A percentile compares a stretch with the other conserved stretches of the same genome.
Conservation (phyloP, 2,329 filamentous ascomycete species). For the Xylariaceae sp. region DNA sequence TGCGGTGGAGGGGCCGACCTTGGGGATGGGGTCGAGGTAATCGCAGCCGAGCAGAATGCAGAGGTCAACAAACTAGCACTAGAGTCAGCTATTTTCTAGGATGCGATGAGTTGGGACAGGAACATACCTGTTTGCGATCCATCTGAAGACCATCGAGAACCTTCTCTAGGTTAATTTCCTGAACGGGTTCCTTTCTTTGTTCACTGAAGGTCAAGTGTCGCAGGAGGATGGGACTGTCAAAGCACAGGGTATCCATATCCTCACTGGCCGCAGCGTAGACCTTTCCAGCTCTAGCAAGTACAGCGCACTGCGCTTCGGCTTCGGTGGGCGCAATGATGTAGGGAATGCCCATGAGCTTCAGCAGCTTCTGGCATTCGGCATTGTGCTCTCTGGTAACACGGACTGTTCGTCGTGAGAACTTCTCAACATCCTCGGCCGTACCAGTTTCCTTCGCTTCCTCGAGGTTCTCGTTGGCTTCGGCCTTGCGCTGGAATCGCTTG, state of each 20-base stretch:
- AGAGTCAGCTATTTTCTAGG: too few relatives aligned
- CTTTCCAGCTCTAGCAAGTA: conserved; percentile 82
- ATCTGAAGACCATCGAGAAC: conserved; percentile 83
- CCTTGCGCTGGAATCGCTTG: conserved; percentile 91
- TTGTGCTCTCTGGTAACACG: conserved; percentile 97
- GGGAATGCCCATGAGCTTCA: conserved; percentile 94
- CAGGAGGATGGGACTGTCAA: conserved; percentile 84
- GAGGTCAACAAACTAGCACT: conserved; percentile 85
- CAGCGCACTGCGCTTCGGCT: conserved; percentile 93
- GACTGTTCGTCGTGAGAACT: conserved; percentile 90
- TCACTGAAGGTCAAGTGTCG: conserved; percentile 95
- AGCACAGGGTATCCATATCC: conserved; percentile 98
- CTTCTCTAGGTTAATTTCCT: conserved; percentile 84
- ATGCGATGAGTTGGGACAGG: too few relatives aligned
- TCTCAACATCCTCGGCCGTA: conserved; percentile 95
- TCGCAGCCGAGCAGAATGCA: conserved; percentile 97
- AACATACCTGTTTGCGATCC: conserved; percentile 71
- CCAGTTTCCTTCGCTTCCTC: conserved; percentile 97
- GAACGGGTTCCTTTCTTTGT: conserved; percentile 94
- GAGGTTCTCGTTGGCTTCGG: conserved; percentile 80
- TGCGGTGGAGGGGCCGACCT: conserved; percentile 85
- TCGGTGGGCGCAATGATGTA: conserved; percentile 95
- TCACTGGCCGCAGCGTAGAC: conserved; percentile 96
- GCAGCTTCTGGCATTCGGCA: conserved; percentile 80
- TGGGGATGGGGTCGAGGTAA: conserved; percentile 94